phyloP scores from a whole-genome alignment of 805 yeast genomes.

The Kazachstania kunashirensis region DNA sequence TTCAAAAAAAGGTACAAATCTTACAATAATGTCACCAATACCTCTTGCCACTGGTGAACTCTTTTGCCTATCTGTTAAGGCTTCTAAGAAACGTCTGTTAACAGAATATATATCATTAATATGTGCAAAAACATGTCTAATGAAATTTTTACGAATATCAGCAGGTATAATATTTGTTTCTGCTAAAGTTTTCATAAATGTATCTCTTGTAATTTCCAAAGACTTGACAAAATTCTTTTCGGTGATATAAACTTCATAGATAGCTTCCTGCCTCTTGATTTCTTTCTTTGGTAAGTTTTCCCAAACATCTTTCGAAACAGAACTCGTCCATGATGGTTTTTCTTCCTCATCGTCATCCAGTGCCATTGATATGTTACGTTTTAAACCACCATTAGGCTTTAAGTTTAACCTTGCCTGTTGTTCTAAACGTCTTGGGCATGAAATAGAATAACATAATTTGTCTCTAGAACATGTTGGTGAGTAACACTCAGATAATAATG shows the following conservation, averaged over 20 bases:
- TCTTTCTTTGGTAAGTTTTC: slow-evolving; percentile 75
- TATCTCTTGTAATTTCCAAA: slow-evolving; percentile 83
- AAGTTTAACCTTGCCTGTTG: slow-evolving; percentile 88
- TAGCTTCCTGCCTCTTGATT: slow-evolving; percentile 87
- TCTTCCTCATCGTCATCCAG: slow-evolving; percentile 44
- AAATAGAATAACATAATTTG: slow-evolving; percentile 81
- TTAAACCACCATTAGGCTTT: slow-evolving; percentile 79
- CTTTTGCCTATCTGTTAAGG: slow-evolving; percentile 78
- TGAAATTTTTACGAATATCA: slow-evolving; percentile 80
- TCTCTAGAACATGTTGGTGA: slow-evolving; percentile 94
- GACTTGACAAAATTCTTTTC: slow-evolving; percentile 95
- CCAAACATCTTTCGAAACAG: slow-evolving; percentile 72
- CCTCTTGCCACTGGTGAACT: slow-evolving; percentile 74
- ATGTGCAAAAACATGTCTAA: slow-evolving; percentile 84
- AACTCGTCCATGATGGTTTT: slow-evolving; percentile 86
- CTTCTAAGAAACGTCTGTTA: slow-evolving; percentile 79
- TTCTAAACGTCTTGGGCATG: slow-evolving; percentile 91
- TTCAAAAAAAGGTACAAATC: slow-evolving; percentile 76
- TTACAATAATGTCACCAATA: slow-evolving; percentile 80
- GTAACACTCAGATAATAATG: slow-evolving; percentile 86
- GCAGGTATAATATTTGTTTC: slow-evolving; percentile 83
- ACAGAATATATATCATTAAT: slow-evolving; percentile 78
- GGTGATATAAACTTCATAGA: slow-evolving; percentile 86
- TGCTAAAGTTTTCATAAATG: slow-evolving; percentile 84
- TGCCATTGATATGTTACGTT: slow-evolving; percentile 43